These are phyloP conservation scores for Candida qinlingensis DNA, from an alignment of 805 yeast genomes.

Conservation along the genomic window DNA sequence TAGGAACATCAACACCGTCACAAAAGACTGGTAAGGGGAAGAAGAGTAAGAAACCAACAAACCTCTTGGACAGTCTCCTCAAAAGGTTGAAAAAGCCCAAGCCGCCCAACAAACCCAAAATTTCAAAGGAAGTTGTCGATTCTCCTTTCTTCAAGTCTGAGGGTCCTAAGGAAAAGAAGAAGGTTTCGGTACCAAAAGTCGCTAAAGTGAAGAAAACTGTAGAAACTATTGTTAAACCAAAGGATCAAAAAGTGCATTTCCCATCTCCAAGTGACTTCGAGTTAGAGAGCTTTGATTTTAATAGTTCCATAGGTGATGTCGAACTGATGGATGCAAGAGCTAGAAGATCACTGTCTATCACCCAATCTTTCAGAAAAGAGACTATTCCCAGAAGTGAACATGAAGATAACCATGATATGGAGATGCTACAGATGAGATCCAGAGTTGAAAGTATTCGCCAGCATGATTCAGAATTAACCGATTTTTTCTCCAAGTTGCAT, in stretches of 20 bases:
- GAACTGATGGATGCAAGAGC: constrained; percentile 5
- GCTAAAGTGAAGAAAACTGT: constrained; percentile 2
- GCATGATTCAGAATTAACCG: background rate
- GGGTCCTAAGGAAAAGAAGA: background rate
- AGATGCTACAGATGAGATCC: constrained; percentile 3
- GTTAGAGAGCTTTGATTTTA: constrained; percentile 8
- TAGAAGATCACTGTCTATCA: background rate
- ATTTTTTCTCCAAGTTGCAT: constrained; percentile 3
- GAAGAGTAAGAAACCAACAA: background rate
- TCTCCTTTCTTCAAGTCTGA: background rate
- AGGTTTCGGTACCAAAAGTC: background rate
- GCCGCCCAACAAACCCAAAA: background rate
- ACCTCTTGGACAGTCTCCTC: background rate
- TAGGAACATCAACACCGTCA: constrained; percentile 1
- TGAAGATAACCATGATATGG: constrained; percentile 3
- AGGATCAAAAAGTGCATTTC: background rate
- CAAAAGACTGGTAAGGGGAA: constrained; percentile 6
- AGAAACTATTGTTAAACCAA: background rate
- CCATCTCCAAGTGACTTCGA: constrained; percentile 5
- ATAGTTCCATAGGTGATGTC: constrained; percentile 9
- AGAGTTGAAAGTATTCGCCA: background rate
- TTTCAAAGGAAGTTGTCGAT: background rate
- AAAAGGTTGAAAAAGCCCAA: background rate
- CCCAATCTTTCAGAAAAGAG: background rate
- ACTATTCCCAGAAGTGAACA: background rate